Evolutionary conservation across 495 filamentous ascomycete species (phyloP), one percentile per base, ranked within the genome.

Genomic region (Podospora bellae-mahoneyi): DNA sequence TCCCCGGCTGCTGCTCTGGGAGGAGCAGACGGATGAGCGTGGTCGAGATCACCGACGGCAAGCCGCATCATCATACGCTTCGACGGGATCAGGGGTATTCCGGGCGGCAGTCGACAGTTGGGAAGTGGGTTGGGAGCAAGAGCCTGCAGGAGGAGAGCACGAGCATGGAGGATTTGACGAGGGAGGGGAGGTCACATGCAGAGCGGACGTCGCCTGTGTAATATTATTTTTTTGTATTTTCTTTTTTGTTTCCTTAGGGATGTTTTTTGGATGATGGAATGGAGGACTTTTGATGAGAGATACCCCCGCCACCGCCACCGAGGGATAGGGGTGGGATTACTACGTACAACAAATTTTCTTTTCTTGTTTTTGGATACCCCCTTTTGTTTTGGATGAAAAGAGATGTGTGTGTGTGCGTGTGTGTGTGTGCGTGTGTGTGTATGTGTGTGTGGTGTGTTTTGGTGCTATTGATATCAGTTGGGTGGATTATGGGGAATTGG

Each of bases 111-210:
- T 15, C 26, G 23, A 18, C 6, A 15, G 66, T 64, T 13, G 61
- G 69, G 6, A 59, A 68, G 20, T 64, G 64, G 69, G 48, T 60
- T 9, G 57, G 48, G 0, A 55, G 69, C 57, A 62, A 55, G 56
- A n/a, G 62, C 7, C 20, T 28, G 65, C 59, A 65, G 30, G 62
- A 63, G 26, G 69, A 68, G 56, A 71, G 62, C 48, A 71, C 66
- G 28, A 71, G 69, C 34, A 71, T 71, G 69, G 69, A 71, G 62
- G 69, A 71, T 39, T 60, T 71, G 57, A 71, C 71, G 20, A 60
- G 48, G 19, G 68, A 69, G 34, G 64, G 67, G 64, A 69, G 70
- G 32, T 28, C 61, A 3, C 10, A 63, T 39, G 26, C 19, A 3
- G 62, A 65, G 32, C 54, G 64, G 58, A 59, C 62, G 5, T 55